A percentile compares a stretch with the other conserved stretches of the same genome.
These are phyloP conservation scores for Flammula alnicola DNA, from an alignment of 1,284 basidiomycete genomes.

Conservation along the genomic window DNA sequence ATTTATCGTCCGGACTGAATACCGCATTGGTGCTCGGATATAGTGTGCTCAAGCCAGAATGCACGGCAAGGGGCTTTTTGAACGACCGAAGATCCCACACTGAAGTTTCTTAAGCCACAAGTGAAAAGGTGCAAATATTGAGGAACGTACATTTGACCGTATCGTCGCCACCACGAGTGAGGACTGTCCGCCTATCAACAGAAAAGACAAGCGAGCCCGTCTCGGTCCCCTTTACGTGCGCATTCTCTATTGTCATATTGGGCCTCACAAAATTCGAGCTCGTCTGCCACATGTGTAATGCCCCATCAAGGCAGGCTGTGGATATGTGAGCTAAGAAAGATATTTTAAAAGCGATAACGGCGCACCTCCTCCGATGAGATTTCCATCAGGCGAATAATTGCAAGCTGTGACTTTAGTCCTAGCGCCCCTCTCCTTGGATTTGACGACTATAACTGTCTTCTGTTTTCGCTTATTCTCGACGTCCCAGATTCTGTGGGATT, in stretches of 20 bases:
- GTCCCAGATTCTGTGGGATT: constrained; percentile 82
- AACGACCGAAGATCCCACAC: constrained; percentile 94
- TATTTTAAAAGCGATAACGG: constrained; percentile 25
- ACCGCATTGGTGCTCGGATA: constrained; percentile 92
- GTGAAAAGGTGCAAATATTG: constrained; percentile 7
- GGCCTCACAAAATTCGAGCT: constrained; percentile 91
- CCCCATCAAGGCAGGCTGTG: constrained; percentile 87
- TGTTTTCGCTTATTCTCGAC: constrained; percentile 87
- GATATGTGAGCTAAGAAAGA: constrained; percentile 17
- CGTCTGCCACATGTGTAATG: constrained; percentile 93
- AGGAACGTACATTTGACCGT: constrained; percentile 86
- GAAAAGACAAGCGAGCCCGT: constrained; percentile 87
- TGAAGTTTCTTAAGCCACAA: constrained; percentile 38
- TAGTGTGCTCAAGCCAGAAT: constrained; percentile 68
- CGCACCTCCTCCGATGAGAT: constrained; percentile 84
- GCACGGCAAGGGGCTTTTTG: constrained; percentile 82
- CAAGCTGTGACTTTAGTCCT: constrained; percentile 91
- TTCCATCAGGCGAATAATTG: constrained; percentile 86
- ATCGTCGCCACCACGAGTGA: constrained; percentile 91
- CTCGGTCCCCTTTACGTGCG: constrained; percentile 83
- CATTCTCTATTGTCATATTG: constrained; percentile 82
- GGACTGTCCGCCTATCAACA: constrained; percentile 79
- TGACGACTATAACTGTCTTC: constrained; percentile 93
- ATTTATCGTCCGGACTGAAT: constrained; percentile 91
- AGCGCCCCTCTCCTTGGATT: constrained; percentile 95